A percentile compares a stretch with the other conserved stretches of the same genome.
Conservation (phyloP, 1,284 basidiomycete genomes). For the Lentinula novae-zelandiae region DNA sequence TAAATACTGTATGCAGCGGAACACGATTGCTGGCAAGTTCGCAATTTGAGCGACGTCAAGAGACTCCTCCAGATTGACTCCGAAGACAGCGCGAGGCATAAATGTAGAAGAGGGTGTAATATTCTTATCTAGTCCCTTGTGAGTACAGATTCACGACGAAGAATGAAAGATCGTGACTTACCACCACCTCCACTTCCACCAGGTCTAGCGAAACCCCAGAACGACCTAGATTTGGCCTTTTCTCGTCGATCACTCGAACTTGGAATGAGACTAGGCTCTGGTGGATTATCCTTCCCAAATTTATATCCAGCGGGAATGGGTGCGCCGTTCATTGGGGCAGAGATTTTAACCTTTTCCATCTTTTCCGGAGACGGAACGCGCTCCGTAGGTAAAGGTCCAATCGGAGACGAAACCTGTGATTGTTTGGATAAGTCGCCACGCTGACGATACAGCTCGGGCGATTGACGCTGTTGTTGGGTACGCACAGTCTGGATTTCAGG, state of each 20-base stretch:
- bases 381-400: slow-evolving; percentile 37
- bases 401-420: slow-evolving; percentile 44
- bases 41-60: slow-evolving; percentile 87
- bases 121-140: slow-evolving; percentile 39
- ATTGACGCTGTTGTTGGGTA: slow-evolving; percentile 39
- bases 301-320: slow-evolving; percentile 88
- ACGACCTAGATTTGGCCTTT: slow-evolving; percentile 85
- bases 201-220: slow-evolving; percentile 79
- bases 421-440: slow-evolving; percentile 48
- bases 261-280: slow-evolving; percentile 35
- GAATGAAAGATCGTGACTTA: slow-evolving; percentile 14
- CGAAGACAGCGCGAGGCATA: slow-evolving; percentile 80
- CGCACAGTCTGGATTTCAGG: slow-evolving; percentile 50
- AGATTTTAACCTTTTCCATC: slow-evolving; percentile 73
- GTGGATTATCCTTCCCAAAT: slow-evolving; percentile 67
- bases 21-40: slow-evolving; percentile 91
- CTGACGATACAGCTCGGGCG: slow-evolving; percentile 53
- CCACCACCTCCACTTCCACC: slow-evolving; percentile 23
- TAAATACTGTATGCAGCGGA: slow-evolving; percentile 88
- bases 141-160: not conserved
- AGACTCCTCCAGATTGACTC: slow-evolving; percentile 83
- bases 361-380: slow-evolving; percentile 61
- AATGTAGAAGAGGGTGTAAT: slow-evolving; percentile 34
- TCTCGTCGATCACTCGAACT: slow-evolving; percentile 60
- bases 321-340: slow-evolving; percentile 82